Evolutionary conservation across 345 rosid species (phyloP), one percentile per base, ranked within the genome.

Genomic region (Rhodamnia argentea): DNA sequence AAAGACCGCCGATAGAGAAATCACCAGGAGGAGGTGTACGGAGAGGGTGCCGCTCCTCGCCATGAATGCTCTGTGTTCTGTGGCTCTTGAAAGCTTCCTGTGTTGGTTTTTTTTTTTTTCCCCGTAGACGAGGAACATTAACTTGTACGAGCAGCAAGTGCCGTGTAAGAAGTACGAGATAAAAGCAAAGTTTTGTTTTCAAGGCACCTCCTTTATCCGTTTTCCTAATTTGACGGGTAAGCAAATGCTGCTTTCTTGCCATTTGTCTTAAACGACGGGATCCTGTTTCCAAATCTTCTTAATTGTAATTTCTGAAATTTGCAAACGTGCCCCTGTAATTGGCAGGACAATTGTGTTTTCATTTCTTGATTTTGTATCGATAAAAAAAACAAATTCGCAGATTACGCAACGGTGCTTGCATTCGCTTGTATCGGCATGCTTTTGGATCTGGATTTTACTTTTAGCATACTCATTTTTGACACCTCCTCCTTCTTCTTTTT

Each of bases 1-100:
- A 27, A 85, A 62, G 88, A 88, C 84, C 52, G 88, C 82, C 76
- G 87, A 87, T 44, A 91, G 88, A 85, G 40, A 85, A 70, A 90
- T 29, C 32, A 83, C 26, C 85, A 88, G 12, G 70, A 86, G 76
- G 84, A 87, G 58, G 52, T 86, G 55, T 37, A 8, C 75, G 59
- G 82, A 51, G 20, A 82, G 47, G 51, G 54, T 16, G 55, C 22
- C 88, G 62, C 88, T 85, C 52, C 74, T 88, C 84, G 85, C 89
- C 88, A 86, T 86, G 27, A 54, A 84, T 82, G 84, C 84, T 50
- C 59, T 70, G 26, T 29, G 51, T 1, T 59, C 50, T 9, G 56
- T 9, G 56, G 84, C 87, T 78, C 84, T 37, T 10, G 44, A 42
- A 58, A 58, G 59, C 56, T 50, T 82, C 55, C 24, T 0, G 13